Conservation (phyloP, 2,329 filamentous ascomycete species). For the Aspergillus amoenus region DNA sequence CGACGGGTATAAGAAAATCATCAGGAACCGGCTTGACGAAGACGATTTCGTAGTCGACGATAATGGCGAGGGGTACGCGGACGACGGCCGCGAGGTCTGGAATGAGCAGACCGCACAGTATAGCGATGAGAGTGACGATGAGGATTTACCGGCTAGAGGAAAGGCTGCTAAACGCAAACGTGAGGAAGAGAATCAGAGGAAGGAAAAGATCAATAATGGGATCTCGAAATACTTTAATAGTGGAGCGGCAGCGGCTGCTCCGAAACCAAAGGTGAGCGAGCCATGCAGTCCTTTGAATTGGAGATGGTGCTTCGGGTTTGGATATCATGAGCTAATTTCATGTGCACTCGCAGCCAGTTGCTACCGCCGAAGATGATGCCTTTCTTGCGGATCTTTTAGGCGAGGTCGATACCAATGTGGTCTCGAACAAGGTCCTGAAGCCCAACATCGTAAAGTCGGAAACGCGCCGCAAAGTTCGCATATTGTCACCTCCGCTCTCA, state of each 20-base stretch:
- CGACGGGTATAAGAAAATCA: constrained; percentile 94
- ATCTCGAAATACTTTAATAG: constrained; percentile 95
- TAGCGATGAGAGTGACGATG: constrained; percentile 70
- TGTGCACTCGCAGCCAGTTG: constrained; percentile 56
- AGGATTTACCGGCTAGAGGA: constrained; percentile 63
- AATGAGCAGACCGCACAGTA: constrained; percentile 61
- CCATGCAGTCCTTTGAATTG: not conserved
- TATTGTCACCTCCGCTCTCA: constrained; percentile 70
- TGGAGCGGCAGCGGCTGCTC: constrained; percentile 59
- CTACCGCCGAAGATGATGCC: constrained; percentile 82
- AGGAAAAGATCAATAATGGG: constrained; percentile 83
- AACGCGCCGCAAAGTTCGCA: constrained; percentile 74
- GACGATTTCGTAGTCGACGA: constrained; percentile 99
- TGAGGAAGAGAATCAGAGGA: constrained; percentile 80
- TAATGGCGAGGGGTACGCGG: constrained; percentile 93
- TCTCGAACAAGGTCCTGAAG: constrained; percentile 54
- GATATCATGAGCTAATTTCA: constrained; percentile 19
- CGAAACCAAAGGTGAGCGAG: constrained; percentile 73
- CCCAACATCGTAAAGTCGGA: constrained; percentile 70
- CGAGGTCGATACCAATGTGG: constrained; percentile 79
- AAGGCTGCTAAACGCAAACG: constrained; percentile 78
- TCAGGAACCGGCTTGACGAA: constrained; percentile 81
- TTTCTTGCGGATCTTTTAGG: constrained; percentile 83
- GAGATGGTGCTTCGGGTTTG: not conserved
- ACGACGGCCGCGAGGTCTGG: constrained; percentile 94